Evolutionary conservation across 1,139 yeast genomes (phyloP).

Genomic region (Geotrichum fermentans): DNA sequence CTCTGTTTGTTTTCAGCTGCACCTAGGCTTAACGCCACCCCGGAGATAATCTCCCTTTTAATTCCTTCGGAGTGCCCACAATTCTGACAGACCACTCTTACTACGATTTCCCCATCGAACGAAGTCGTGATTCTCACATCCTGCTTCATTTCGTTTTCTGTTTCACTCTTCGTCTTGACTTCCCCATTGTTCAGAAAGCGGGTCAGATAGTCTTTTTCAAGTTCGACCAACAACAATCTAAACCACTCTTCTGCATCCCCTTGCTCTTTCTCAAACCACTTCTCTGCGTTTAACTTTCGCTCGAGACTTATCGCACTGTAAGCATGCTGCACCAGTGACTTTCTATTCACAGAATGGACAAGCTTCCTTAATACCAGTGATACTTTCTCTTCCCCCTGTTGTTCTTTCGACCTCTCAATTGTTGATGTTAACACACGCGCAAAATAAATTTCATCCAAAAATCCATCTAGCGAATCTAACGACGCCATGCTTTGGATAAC

Average conservation of each 20-base stretch:
- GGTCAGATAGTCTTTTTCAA: constrained; percentile 53
- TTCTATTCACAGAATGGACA: constrained; percentile 37
- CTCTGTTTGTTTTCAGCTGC: too few relatives aligned
- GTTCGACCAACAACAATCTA: constrained; percentile 66
- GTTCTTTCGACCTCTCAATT: too few relatives aligned
- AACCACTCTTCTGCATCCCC: constrained; percentile 95
- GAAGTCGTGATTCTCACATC: constrained; percentile 87
- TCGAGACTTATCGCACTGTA: constrained; percentile 34
- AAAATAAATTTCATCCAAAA: constrained; percentile 45
- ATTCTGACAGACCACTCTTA: constrained; percentile 77
- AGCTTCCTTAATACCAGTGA: constrained; percentile 25
- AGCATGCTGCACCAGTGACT: constrained; percentile 35
- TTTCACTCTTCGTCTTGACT: too few relatives aligned
- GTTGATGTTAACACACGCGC: too few relatives aligned
- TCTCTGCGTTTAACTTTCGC: constrained; percentile 41
- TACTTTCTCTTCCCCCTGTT: too few relatives aligned
- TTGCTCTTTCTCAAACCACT: constrained; percentile 78
- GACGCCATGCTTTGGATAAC: constrained; percentile 85
- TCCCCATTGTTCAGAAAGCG: not conserved
- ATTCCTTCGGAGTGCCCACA: constrained; percentile 95
- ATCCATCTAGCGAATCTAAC: constrained; percentile 54
- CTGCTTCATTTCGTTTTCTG: too few relatives aligned
- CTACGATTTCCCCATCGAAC: constrained; percentile 81
- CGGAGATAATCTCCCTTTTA: constrained; percentile 73
- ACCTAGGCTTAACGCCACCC: constrained; percentile 65